Conservation (phyloP, 2,329 filamentous ascomycete species). For the Pyrenophora graminea region DNA sequence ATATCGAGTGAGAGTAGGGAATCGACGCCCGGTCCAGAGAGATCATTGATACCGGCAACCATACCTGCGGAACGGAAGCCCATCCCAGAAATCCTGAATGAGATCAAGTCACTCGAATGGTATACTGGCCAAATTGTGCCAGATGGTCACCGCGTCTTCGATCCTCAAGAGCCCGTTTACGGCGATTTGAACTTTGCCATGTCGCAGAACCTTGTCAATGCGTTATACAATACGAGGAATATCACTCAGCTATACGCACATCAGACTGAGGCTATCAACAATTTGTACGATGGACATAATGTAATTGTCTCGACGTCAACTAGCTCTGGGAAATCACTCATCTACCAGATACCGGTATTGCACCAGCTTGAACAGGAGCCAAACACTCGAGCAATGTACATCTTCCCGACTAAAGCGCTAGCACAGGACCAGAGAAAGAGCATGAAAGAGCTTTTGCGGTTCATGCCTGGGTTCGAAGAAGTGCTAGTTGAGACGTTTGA, state of each 20-base stretch:
- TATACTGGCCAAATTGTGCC: slow-evolving; percentile 93
- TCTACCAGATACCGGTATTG: slow-evolving; percentile 92
- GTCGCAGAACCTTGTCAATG: slow-evolving; percentile 92
- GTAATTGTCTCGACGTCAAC: slow-evolving; percentile 95
- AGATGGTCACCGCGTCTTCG: slow-evolving; percentile 88
- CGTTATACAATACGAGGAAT: slow-evolving; percentile 85
- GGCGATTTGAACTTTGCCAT: slow-evolving; percentile 84
- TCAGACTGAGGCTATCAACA: slow-evolving; percentile 91
- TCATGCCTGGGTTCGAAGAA: slow-evolving; percentile 76
- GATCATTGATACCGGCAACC: slow-evolving; percentile 62
- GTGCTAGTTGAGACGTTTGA: slow-evolving; percentile 90
- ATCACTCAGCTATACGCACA: slow-evolving; percentile 89
- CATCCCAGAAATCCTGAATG: slow-evolving; percentile 81
- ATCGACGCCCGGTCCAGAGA: slow-evolving; percentile 49
- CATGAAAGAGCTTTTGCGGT: slow-evolving; percentile 79
- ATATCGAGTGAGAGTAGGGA: slow-evolving; percentile 54
- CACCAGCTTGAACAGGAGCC: slow-evolving; percentile 80
- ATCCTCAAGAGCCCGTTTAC: slow-evolving; percentile 78
- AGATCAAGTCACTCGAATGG: slow-evolving; percentile 82
- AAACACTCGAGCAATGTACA: slow-evolving; percentile 87
- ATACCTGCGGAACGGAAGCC: slow-evolving; percentile 81
- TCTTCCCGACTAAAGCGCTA: slow-evolving; percentile 95
- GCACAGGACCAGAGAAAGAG: slow-evolving; percentile 93
- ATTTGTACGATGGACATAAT: slow-evolving; percentile 77
- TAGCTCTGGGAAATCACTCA: slow-evolving; percentile 95